Percentiles rank a stretch among this genome's conserved stretches.
phyloP scores from a whole-genome alignment of 129 eudicot genomes.

The Tagetes erecta region DNA sequence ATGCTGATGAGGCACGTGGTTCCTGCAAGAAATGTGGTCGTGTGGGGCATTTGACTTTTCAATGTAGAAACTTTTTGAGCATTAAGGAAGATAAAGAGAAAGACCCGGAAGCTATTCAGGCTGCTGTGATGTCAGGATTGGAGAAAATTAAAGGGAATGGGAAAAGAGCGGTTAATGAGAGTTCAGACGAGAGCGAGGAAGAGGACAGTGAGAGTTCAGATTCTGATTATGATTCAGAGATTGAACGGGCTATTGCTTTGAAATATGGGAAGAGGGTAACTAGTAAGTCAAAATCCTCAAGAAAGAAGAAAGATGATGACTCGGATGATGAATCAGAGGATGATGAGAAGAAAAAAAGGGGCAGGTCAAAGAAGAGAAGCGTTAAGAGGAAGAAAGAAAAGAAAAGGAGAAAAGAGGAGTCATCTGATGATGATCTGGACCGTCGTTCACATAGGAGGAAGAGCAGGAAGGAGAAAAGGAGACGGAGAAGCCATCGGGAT shows the following conservation, averaged over 20 bases:
- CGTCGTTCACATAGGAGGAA: slow-evolving; percentile 50
- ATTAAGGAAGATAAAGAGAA: slow-evolving; percentile 65
- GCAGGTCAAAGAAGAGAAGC: slow-evolving; percentile 67
- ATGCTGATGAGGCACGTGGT: slow-evolving; percentile 90
- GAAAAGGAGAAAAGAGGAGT: slow-evolving; percentile 62
- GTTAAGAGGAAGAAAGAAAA: slow-evolving; percentile 50
- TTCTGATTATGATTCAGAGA: slow-evolving; percentile 84
- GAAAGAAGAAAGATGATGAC: slow-evolving; percentile 40
- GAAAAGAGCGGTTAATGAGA: slow-evolving; percentile 40
- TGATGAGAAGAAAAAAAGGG: slow-evolving; percentile 48
- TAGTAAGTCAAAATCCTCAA: slow-evolving; percentile 40
- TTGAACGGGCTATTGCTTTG: slow-evolving; percentile 67
- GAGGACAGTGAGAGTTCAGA: slow-evolving; percentile 87
- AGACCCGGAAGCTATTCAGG: slow-evolving; percentile 66
- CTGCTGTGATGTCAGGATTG: slow-evolving; percentile 67
- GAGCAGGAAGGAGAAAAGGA: slow-evolving; percentile 76
- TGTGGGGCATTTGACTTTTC: slow-evolving; percentile 87
- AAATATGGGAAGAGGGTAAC: slow-evolving; percentile 49
- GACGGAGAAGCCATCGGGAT: slow-evolving; percentile 62
- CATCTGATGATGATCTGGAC: slow-evolving; percentile 71
- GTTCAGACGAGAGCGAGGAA: slow-evolving; percentile 64
- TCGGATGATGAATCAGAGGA: slow-evolving; percentile 53
- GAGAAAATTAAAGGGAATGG: slow-evolving; percentile 73
- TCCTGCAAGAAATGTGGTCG: slow-evolving; percentile 91
- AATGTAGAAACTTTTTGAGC: slow-evolving; percentile 84